Evolutionary conservation across 768 basidiomycete genomes (phyloP).

Genomic region (Russula virescens): DNA sequence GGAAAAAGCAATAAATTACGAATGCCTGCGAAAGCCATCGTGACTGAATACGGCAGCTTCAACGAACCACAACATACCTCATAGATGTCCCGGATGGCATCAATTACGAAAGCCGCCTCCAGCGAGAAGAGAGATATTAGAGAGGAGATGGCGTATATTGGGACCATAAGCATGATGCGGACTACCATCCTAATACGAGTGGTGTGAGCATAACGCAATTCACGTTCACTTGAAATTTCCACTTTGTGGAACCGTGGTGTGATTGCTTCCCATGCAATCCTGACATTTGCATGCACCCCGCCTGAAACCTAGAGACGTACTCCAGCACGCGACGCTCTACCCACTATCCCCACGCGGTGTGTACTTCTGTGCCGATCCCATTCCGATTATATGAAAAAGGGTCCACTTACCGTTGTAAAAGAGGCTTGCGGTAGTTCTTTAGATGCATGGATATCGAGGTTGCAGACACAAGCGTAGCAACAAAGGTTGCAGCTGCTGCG

Average conservation of each 20-base stretch:
- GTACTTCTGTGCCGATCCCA: neutral
- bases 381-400: neutral
- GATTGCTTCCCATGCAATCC: neutral
- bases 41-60: neutral
- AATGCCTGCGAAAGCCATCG: constrained; percentile 54
- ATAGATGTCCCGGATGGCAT: constrained; percentile 91
- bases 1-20: constrained; percentile 91
- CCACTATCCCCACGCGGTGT: neutral
- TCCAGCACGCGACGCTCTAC: neutral
- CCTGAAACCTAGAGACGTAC: neutral
- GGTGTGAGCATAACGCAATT: neutral
- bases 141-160: constrained; percentile 85
- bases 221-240: neutral
- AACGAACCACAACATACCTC: constrained; percentile 51
- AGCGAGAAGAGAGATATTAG: constrained; percentile 91
- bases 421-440: constrained; percentile 80
- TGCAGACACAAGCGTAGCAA: constrained; percentile 68
- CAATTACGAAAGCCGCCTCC: constrained; percentile 94
- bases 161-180: constrained; percentile 96
- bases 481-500: constrained; percentile 55
- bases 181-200: constrained; percentile 68
- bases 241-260: neutral
- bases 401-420: constrained; percentile 60
- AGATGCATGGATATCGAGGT: constrained; percentile 76
- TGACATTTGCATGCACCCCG: neutral